Base-by-base conservation (phyloP, 495 filamentous ascomycete species). In the Opeltia flavorubescens region DNA sequence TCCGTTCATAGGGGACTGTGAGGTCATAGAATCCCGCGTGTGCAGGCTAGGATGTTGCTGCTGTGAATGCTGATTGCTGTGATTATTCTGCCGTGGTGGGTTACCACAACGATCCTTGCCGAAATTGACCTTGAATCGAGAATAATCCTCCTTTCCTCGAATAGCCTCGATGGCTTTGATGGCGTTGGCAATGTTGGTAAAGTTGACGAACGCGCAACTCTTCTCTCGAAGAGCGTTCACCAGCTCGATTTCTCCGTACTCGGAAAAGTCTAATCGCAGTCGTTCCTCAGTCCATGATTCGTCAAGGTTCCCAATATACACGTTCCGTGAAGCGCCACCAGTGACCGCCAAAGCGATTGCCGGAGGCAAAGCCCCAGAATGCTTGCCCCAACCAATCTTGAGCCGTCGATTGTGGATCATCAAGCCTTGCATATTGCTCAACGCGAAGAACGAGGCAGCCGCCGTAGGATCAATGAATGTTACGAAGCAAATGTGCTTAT, bases 401-500 rank as follows among this genome's bases (percentile, higher is more conserved):
- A 98, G 67, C 25, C 91, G 79, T 51, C 91, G 81, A 60, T 98
- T 98, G 70, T 98, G 91, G 55, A 98, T 98, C 91, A 98, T 98
- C 48, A 98, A 64, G 3, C 91, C 91, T 66, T 98, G 91, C 21
- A 96, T 70, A 59, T 95, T 95, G 70, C 88, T 95, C 50, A 98
- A 66, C 28, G 91, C 93, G 60, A 95, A 98, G 69, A 98, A 98
- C 3, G 89, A 95, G 42, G 91, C 91, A 12, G 91, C 93, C 6
- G 91, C 91, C 15, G 93, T 98, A 28, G 91, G 91, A 64, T 98
- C 91, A 62, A 98, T 96, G 67, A 98, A 98, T 2, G 91, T 98
- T 31, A 98, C 91, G 55, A 98, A 98, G 71, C 91, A 98, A 55
- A 96, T 98, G 65, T 98, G 91, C 74, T 98, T 98, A 69, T 98